Evolutionary conservation across 2,329 filamentous ascomycete genomes (phyloP).

Genomic region (Claviceps pazoutovae): DNA sequence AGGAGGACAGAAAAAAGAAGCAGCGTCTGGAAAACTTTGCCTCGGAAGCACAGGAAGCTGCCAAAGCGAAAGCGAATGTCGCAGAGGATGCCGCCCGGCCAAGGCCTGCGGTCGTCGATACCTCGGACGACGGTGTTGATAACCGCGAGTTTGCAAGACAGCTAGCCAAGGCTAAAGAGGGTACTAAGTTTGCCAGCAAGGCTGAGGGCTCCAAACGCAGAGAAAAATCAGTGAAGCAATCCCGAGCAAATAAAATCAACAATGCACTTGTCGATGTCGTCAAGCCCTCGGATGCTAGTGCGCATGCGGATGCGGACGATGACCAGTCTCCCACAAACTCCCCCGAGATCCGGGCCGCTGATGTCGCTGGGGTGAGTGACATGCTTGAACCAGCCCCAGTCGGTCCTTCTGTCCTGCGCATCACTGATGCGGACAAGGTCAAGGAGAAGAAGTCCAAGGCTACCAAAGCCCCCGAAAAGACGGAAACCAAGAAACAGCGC

Average conservation of each 20-base stretch:
- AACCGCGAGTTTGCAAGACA: constrained; percentile 67
- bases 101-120: constrained; percentile 19
- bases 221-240: constrained; percentile 58
- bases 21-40: constrained; percentile 30
- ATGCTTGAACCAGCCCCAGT: constrained; percentile 68
- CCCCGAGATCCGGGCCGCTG: constrained; percentile 42
- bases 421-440: constrained; percentile 53
- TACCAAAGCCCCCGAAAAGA: constrained; percentile 47
- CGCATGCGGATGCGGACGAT: constrained; percentile 70
- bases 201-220: constrained; percentile 47
- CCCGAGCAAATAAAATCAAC: constrained; percentile 40
- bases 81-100: constrained; percentile 2
- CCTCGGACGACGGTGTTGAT: constrained; percentile 46
- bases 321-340: constrained; percentile 60
- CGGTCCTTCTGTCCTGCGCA: constrained; percentile 61
- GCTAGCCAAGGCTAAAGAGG: constrained; percentile 56
- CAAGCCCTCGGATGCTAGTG: constrained; percentile 45
- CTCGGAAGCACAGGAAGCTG: constrained; percentile 20
- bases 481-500: constrained; percentile 87
- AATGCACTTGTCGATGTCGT: constrained; percentile 26
- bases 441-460: constrained; percentile 51
- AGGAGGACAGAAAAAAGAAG: constrained; percentile 31
- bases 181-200: constrained; percentile 43
- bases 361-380: constrained; percentile 63
- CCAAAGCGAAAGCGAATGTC: constrained; percentile 24